phyloP scores from a whole-genome alignment of 73 alveolate genomes.

The Paramecium sexaurelia region DNA sequence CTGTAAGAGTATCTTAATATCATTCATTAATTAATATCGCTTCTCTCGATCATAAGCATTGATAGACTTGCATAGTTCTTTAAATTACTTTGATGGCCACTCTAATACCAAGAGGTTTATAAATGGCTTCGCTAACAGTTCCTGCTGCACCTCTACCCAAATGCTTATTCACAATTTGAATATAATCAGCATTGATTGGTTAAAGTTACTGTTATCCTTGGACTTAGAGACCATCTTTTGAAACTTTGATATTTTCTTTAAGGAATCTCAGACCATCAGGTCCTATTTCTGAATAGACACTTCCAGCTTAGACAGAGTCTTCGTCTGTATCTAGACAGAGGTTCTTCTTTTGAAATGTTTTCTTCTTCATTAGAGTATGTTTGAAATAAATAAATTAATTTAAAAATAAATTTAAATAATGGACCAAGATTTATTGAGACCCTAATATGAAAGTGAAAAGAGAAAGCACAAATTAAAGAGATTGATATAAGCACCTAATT shows the following conservation, averaged over 20 bases:
- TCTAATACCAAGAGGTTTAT: conserved; percentile 77
- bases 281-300: conserved; percentile 58
- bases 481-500: conserved; percentile 68
- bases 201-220: not conserved
- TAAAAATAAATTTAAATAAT: conserved; percentile 46
- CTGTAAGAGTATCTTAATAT: conserved; percentile 84
- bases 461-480: conserved; percentile 65
- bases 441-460: conserved; percentile 66
- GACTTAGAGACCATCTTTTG: conserved; percentile 46
- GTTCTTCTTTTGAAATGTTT: conserved; percentile 38
- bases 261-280: conserved; percentile 50
- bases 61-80: conserved; percentile 69
- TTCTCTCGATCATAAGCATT: conserved; percentile 94
- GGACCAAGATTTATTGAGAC: conserved; percentile 71
- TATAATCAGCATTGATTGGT: conserved; percentile 41
- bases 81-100: conserved; percentile 79
- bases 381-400: not conserved
- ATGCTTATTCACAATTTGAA: conserved; percentile 30
- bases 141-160: conserved; percentile 78
- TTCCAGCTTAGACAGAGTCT: conserved; percentile 32
- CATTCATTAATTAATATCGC: conserved; percentile 94
- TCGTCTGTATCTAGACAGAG: conserved; percentile 49
- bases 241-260: conserved; percentile 47
- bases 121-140: conserved; percentile 82
- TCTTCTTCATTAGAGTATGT: conserved; percentile 19